Conservation (phyloP, 1,284 basidiomycete genomes). For the Malassezia restricta region DNA sequence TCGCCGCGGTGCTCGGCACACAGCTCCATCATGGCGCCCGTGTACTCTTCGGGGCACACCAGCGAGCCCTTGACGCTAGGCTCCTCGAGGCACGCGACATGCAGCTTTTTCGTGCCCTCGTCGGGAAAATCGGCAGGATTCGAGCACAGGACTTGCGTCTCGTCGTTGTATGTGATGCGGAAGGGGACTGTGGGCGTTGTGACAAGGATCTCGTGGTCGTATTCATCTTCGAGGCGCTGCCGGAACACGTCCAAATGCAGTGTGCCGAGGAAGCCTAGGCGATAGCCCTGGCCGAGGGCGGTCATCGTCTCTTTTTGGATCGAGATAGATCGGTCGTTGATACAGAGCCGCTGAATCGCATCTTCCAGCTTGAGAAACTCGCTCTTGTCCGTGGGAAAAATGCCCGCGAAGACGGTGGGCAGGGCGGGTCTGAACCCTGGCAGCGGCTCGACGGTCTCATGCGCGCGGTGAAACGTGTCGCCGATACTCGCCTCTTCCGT, state of each 20-base stretch:
- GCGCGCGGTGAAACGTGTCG: constrained; percentile 73
- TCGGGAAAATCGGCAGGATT: constrained; percentile 43
- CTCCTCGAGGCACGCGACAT: constrained; percentile 27
- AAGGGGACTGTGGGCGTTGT: constrained; percentile 43
- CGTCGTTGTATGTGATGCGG: constrained; percentile 29
- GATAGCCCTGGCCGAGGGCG: constrained; percentile 85
- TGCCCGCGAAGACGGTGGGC: constrained; percentile 92
- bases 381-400: constrained; percentile 81
- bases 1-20: constrained; percentile 42
- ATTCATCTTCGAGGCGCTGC: constrained; percentile 92
- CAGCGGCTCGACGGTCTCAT: constrained; percentile 67
- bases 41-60: constrained; percentile 39
- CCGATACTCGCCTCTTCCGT: constrained; percentile 90
- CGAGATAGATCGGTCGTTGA: constrained; percentile 80
- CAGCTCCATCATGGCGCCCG: constrained; percentile 44
- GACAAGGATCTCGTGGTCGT: constrained; percentile 48
- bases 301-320: constrained; percentile 84
- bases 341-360: constrained; percentile 71
- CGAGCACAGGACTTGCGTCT: constrained; percentile 21
- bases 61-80: constrained; percentile 37
- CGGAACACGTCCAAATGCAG: constrained; percentile 95
- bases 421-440: constrained; percentile 85
- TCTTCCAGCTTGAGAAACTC: constrained; percentile 92
- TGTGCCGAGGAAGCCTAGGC: constrained; percentile 87
- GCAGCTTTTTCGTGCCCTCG: constrained; percentile 25